Percentiles rank a stretch among this genome's conserved stretches.
These are phyloP conservation scores for Calonectria pteridis DNA, from an alignment of 2,329 filamentous ascomycete species.

Conservation along the genomic window DNA sequence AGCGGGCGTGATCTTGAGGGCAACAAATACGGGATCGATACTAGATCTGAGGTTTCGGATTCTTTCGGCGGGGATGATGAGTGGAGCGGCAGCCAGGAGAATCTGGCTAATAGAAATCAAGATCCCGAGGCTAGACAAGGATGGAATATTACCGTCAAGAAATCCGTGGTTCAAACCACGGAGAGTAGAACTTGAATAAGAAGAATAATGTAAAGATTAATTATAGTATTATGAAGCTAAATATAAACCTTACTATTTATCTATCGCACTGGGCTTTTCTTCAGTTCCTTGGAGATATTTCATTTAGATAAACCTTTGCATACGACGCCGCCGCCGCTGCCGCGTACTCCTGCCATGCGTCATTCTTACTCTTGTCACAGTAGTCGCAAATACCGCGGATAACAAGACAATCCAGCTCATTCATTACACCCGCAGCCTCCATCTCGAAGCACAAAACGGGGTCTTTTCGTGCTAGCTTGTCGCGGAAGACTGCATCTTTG, in stretches of 20 bases:
- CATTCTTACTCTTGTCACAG: not conserved
- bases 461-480: no score
- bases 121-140: not conserved
- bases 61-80: not conserved
- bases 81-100: not conserved
- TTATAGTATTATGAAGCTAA: not conserved
- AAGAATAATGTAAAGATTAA: not conserved
- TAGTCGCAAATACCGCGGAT: no score
- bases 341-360: not conserved
- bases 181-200: not conserved
- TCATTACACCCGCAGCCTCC: no score
- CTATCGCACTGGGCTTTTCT: not conserved
- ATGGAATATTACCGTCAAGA: conserved; percentile 2
- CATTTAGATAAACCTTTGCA: not conserved
- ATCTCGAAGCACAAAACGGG: no score
- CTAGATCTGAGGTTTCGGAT: not conserved
- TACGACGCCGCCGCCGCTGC: not conserved
- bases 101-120: not conserved
- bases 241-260: not conserved
- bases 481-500: no score
- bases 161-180: not conserved
- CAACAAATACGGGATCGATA: not conserved
- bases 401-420: no score
- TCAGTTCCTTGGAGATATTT: not conserved
- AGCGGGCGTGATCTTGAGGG: not conserved